phyloP scores from a whole-genome alignment of 2,329 filamentous ascomycete species.

The Epichloe baconii region DNA sequence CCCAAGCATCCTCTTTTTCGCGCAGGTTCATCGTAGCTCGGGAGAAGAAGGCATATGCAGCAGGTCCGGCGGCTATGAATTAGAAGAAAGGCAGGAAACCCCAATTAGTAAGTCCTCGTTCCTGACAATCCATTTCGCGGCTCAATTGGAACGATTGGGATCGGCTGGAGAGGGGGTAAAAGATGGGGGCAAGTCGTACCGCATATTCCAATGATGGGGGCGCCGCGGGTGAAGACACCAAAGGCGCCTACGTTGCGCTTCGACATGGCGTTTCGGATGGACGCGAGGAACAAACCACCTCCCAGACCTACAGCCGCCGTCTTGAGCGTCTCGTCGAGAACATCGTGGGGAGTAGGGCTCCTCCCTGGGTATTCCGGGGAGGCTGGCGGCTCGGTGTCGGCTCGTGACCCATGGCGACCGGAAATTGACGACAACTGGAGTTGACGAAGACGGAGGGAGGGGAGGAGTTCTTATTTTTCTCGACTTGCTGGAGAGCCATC shows the following conservation, averaged over 20 bases:
- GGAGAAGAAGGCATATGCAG: conserved; percentile 65
- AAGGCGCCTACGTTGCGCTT: conserved; percentile 70
- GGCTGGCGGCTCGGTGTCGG: conserved; percentile 15
- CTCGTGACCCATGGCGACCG: conserved; percentile 21
- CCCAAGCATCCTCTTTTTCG: conserved; percentile 68
- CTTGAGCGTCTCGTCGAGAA: conserved; percentile 52
- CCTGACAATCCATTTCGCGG: neutral
- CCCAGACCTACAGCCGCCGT: conserved; percentile 51
- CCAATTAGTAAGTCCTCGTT: neutral
- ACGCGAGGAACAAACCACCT: conserved; percentile 59
- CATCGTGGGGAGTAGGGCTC: conserved; percentile 57
- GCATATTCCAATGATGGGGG: conserved; percentile 50
- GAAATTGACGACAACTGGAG: conserved; percentile 1
- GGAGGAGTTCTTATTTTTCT: neutral
- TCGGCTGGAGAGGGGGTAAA: neutral
- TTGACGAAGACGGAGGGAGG: conserved; percentile 5
- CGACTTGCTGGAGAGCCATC: neutral
- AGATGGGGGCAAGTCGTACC: conserved; percentile 13
- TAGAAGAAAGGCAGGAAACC: neutral
- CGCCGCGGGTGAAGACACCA: conserved; percentile 69
- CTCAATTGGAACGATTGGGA: neutral
- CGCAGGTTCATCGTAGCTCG: conserved; percentile 72
- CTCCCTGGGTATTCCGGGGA: conserved; percentile 11
- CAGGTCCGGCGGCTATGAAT: conserved; percentile 46
- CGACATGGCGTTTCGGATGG: conserved; percentile 75